Percentiles rank a stretch among this genome's conserved stretches.
Evolutionary conservation across 2,329 filamentous ascomycete genomes (phyloP).

Genomic region (Delphinella strobiligena): DNA sequence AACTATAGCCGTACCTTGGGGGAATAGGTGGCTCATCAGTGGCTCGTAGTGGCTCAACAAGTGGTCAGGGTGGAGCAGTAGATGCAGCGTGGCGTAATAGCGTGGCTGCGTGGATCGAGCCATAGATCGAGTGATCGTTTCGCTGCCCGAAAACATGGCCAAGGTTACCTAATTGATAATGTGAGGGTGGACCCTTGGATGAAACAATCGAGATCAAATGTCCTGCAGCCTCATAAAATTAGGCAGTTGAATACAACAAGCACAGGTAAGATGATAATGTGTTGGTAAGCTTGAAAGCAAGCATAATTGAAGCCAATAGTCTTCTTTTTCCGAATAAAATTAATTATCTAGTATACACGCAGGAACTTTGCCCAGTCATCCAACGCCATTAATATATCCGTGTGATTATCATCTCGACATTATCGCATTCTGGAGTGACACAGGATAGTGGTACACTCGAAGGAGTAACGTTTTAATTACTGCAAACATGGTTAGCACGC

Average conservation of each 20-base stretch:
- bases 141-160: neutral
- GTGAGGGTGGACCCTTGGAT: neutral
- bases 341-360: neutral
- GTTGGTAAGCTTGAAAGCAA: no score
- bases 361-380: neutral
- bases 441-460: neutral
- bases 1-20: neutral
- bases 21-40: neutral
- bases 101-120: neutral
- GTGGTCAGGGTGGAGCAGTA: neutral
- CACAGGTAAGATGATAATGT: slow-evolving; percentile 1
- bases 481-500: slow-evolving; percentile 4
- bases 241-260: neutral
- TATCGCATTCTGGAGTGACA: neutral
- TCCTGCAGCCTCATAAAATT: neutral
- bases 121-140: neutral
- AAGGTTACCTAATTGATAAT: neutral
- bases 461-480: slow-evolving; percentile 6
- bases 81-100: neutral
- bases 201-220: neutral
- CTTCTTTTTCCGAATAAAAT: no score
- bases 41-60: neutral
- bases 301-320: no score
- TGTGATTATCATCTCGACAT: slow-evolving; percentile 7
- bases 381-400: slow-evolving; percentile 5